Percentiles rank a stretch among this genome's conserved stretches.
Conservation (phyloP, 2,329 filamentous ascomycete genomes). For the Diaporthe vexans region DNA sequence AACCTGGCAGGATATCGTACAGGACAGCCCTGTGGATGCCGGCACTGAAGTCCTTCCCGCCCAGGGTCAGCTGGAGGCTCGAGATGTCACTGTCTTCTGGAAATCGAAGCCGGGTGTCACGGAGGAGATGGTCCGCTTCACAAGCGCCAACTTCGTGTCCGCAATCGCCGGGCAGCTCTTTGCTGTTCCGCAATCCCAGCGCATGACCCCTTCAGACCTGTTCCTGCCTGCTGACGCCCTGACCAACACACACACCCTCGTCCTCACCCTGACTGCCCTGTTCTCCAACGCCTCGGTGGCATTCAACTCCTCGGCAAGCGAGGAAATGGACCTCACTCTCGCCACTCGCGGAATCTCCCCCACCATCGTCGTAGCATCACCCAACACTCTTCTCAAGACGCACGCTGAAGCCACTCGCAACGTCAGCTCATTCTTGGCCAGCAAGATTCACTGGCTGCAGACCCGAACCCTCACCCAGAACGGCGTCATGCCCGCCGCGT, state of each 20-base stretch:
- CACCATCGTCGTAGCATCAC: conserved; percentile 84
- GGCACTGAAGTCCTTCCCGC: conserved; percentile 75
- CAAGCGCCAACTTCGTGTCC: conserved; percentile 87
- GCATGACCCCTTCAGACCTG: conserved; percentile 80
- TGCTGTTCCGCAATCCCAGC: conserved; percentile 80
- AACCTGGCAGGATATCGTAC: conserved; percentile 94
- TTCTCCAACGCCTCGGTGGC: conserved; percentile 88
- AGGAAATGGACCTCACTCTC: conserved; percentile 77
- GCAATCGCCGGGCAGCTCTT: conserved; percentile 84
- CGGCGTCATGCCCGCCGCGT: conserved; percentile 80
- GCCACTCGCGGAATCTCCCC: conserved; percentile 83
- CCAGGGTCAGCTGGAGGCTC: conserved; percentile 66
- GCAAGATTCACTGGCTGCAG: conserved; percentile 79
- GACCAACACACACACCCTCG: conserved; percentile 82
- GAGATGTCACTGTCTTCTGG: conserved; percentile 78
- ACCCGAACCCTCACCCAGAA: conserved; percentile 76
- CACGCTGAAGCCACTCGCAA: conserved; percentile 73
- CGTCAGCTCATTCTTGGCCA: conserved; percentile 74
- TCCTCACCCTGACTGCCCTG: conserved; percentile 84
- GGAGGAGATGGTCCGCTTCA: conserved; percentile 85
- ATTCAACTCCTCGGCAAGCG: conserved; percentile 88
- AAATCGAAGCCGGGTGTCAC: conserved; percentile 64
- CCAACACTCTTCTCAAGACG: conserved; percentile 78
- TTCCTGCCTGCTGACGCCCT: conserved; percentile 89
- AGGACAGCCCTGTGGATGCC: conserved; percentile 73